Conservation (phyloP, 768 basidiomycete genomes). For the Lanmaoa rubissima region DNA sequence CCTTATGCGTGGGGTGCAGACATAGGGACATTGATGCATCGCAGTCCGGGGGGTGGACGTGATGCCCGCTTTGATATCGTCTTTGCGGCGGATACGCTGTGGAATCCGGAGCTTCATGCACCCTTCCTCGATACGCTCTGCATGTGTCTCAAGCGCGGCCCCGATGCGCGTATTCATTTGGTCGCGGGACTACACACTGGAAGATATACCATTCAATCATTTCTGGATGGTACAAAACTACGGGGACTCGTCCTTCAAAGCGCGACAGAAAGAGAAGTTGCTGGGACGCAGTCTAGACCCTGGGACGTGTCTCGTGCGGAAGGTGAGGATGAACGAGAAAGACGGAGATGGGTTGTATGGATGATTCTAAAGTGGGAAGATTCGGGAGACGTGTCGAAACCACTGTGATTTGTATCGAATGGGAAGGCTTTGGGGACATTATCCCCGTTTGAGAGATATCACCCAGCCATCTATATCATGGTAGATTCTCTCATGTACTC, state of each 20-base stretch:
- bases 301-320: conserved; percentile 56
- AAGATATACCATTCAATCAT: conserved; percentile 65
- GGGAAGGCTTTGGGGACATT: not conserved
- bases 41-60: conserved; percentile 15
- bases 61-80: conserved; percentile 56
- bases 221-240: conserved; percentile 37
- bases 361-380: conserved; percentile 51
- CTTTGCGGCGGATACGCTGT: conserved; percentile 74
- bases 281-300: conserved; percentile 35
- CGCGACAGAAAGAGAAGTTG: conserved; percentile 48
- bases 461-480: not conserved
- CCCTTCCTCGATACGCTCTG: conserved; percentile 54
- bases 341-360: conserved; percentile 73
- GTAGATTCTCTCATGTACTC: conserved; percentile 8
- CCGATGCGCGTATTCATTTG: conserved; percentile 54
- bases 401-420: not conserved
- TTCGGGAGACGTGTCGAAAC: conserved; percentile 12
- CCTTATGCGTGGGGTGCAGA: conserved; percentile 69
- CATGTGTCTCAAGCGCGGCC: conserved; percentile 42
- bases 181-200: conserved; percentile 78
- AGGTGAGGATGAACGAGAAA: conserved; percentile 62
- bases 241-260: conserved; percentile 47
- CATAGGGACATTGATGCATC: conserved; percentile 22
- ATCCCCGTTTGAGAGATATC: not conserved
- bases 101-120: conserved; percentile 63